A percentile compares a stretch with the other conserved stretches of the same genome.
These are phyloP conservation scores for Septoria linicola DNA, from an alignment of 2,329 filamentous ascomycete genomes.

Conservation along the genomic window DNA sequence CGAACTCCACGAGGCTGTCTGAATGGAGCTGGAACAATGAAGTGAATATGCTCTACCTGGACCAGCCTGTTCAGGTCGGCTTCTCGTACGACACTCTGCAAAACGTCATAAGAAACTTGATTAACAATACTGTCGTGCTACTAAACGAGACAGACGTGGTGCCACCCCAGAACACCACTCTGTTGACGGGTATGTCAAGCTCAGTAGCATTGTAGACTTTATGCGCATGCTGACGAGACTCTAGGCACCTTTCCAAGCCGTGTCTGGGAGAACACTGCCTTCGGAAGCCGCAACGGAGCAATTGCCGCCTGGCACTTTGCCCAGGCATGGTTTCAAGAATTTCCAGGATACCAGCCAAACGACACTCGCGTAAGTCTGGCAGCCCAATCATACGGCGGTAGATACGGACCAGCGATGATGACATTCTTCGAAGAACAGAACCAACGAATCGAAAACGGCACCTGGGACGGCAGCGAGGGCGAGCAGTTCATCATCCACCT, in stretches of 20 bases:
- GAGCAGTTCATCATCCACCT: constrained; percentile 44
- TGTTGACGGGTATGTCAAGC: too few species aligned
- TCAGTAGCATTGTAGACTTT: too few species aligned
- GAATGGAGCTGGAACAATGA: constrained; percentile 64
- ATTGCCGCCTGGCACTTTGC: constrained; percentile 59
- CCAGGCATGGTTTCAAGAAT: constrained; percentile 62
- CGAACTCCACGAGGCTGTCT: constrained; percentile 52
- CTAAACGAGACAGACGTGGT: constrained; percentile 28
- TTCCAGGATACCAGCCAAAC: constrained; percentile 61
- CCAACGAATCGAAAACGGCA: constrained; percentile 48
- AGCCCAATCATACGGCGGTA: constrained; percentile 51
- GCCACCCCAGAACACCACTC: constrained; percentile 53
- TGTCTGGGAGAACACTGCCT: constrained; percentile 46
- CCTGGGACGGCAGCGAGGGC: constrained; percentile 37
- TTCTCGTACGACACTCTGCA: constrained; percentile 50
- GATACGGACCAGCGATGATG: constrained; percentile 62
- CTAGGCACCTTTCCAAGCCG: constrained; percentile 54
- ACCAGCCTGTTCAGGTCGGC: constrained; percentile 61
- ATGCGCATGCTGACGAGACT: too few species aligned
- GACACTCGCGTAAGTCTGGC: constrained; percentile 56
- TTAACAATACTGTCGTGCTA: constrained; percentile 18
- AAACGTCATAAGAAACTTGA: constrained; percentile 41
- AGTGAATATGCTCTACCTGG: constrained; percentile 59
- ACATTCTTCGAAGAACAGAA: constrained; percentile 60
- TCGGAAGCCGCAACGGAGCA: constrained; percentile 55